Base-by-base conservation (phyloP, 768 basidiomycete genomes). In the Collybia nuda region DNA sequence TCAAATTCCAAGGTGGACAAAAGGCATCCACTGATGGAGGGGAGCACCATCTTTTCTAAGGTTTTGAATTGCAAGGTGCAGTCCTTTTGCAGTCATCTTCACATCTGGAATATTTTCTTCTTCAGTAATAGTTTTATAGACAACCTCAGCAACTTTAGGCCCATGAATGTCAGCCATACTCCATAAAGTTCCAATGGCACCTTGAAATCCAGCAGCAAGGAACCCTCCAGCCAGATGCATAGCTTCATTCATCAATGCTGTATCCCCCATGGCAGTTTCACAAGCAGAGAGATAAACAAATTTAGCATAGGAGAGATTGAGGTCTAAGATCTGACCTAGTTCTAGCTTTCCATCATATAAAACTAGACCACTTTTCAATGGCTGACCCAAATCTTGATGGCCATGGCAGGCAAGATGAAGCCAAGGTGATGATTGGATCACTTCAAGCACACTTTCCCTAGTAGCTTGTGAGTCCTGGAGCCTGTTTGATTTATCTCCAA, bases 201-300 rank as follows among this genome's bases (percentile, higher is more conserved):
- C 56, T 11, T 56, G 52, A 48, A 62, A 70, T 2, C 67, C 69
- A 32, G 66, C 62, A 23, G 56, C 64, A 41, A 72, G 52, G 69
- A 78, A 71, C 2, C 70, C 74, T 1, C 69, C 72, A 0, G 77
- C 70, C 2, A 78, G 55, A 60, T 77, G 75, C 6, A 78, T 55
- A 0, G 65, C 45, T 52, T 65, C 59, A 14, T 67, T 60, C 11
- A 64, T 38, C 28, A 64, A 55, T 1, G 52, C 48, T 0, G 57
- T 43, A 24, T 66, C 62, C 1, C 74, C 71, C 35, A 53, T 64
- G 0, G 72, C 73, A 5, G 71, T 78, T 48, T 79, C 66, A 50
- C 77, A 79, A 1, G 77, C 77, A 5, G 76, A 76, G 5, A 79
- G 67, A 57, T 77, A 74, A 0, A 70, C 78, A 38, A 78, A 61